A percentile compares a stretch with the other conserved stretches of the same genome.
These are phyloP conservation scores for Mrakia frigida DNA, from an alignment of 768 basidiomycete species.

Conservation along the genomic window DNA sequence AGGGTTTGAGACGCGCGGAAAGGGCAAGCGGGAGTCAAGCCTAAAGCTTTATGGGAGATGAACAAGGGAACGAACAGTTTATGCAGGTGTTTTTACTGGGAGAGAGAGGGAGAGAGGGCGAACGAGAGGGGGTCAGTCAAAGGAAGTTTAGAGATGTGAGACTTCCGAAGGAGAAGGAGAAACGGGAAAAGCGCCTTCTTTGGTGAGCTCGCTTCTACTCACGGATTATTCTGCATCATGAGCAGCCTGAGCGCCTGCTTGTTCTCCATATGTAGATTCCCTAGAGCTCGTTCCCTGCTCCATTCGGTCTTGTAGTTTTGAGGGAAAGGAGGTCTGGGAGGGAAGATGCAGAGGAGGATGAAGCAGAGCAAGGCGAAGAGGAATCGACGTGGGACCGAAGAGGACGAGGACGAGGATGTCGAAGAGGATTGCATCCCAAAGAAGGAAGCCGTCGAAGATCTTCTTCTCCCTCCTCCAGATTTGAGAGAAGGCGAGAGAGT, in stretches of 20 bases:
- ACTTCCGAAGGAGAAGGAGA: not conserved
- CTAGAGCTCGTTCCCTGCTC: not conserved
- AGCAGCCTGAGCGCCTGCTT: not conserved
- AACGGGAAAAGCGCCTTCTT: not conserved
- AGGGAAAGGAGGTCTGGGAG: not conserved
- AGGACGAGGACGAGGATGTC: not conserved
- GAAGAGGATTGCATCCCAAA: too few species aligned
- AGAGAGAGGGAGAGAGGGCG: not conserved
- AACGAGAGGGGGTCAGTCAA: not conserved
- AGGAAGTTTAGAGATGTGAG: not conserved
- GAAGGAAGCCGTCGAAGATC: not conserved
- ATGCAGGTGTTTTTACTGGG: not conserved
- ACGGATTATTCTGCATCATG: not conserved
- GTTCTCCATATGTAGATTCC: not conserved
- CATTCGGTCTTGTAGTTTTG: not conserved
- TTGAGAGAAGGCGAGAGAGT: not conserved
- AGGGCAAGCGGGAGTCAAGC: not conserved
- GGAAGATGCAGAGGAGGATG: conserved; percentile 8
- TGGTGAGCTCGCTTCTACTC: not conserved
- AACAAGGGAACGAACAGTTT: not conserved
- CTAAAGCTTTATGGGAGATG: too few species aligned
- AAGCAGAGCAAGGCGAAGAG: not conserved
- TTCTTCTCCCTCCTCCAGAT: not conserved
- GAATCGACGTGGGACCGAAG: not conserved
- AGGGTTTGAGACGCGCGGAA: not conserved